Conservation (phyloP, 192 early-diverging fungal species). For the Spizellomyces sp. region DNA sequence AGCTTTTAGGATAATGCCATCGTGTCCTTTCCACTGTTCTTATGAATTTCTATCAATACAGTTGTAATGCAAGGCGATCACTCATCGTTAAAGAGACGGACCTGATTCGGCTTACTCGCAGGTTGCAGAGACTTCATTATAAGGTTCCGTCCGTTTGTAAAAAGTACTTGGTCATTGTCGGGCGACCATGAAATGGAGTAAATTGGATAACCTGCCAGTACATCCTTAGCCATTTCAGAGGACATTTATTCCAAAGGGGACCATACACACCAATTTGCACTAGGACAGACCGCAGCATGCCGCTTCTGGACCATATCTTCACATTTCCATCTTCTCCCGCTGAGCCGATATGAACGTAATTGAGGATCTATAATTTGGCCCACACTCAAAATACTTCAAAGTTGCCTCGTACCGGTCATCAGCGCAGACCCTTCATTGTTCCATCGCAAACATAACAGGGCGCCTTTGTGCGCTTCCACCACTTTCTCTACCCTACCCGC, state of each 20-base stretch:
- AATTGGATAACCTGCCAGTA: conserved; percentile 47
- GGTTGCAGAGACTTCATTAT: conserved; percentile 62
- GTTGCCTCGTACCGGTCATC: conserved; percentile 44
- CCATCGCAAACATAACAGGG: conserved; percentile 52
- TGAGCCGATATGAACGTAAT: conserved; percentile 6
- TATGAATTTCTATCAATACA: not conserved
- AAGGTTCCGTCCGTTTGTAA: conserved; percentile 56
- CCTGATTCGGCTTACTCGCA: conserved; percentile 53
- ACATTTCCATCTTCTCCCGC: conserved; percentile 59
- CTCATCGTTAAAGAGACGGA: not conserved
- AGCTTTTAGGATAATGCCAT: conserved; percentile 56
- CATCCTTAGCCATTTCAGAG: not conserved
- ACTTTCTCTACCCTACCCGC: conserved; percentile 55
- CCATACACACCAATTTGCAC: conserved; percentile 35
- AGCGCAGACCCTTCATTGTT: conserved; percentile 59
- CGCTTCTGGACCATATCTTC: conserved; percentile 62
- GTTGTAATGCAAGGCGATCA: not conserved
- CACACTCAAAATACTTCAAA: not conserved
- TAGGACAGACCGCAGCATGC: conserved; percentile 60
- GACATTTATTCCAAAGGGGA: too few relatives aligned
- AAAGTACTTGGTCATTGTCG: conserved; percentile 57
- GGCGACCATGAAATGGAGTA: conserved; percentile 58
- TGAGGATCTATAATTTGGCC: not conserved
- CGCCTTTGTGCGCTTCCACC: conserved; percentile 62
- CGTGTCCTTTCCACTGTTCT: conserved; percentile 64